These are phyloP conservation scores for Penicillium psychrosexuale DNA, from an alignment of 2,329 filamentous ascomycete genomes.

Conservation along the genomic window DNA sequence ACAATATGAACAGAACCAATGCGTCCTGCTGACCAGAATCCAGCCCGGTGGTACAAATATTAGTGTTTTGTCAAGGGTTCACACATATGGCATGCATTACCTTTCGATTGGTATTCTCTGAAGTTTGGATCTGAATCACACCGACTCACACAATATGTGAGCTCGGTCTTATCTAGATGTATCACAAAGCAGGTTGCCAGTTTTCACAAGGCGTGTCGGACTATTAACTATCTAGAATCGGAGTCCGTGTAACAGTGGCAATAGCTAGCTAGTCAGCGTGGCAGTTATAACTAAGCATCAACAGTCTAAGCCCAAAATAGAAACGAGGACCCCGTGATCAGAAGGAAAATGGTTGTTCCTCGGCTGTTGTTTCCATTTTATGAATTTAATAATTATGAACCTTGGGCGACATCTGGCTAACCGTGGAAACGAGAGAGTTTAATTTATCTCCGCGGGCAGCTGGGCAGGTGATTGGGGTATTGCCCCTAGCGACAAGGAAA, in stretches of 20 bases:
- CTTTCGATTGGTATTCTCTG: background rate
- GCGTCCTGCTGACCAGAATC: background rate
- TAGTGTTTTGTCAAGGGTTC: background rate
- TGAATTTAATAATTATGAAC: background rate
- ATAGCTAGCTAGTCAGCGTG: background rate
- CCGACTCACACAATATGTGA: background rate
- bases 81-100: background rate
- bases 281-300: background rate
- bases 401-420: background rate
- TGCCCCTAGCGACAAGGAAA: conserved; percentile 17
- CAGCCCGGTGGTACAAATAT: background rate
- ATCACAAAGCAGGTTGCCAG: background rate
- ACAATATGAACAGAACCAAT: background rate
- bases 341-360: background rate
- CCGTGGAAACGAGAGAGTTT: background rate
- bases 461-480: background rate
- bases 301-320: background rate
- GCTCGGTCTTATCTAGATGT: background rate
- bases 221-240: background rate
- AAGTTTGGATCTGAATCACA: background rate
- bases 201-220: background rate
- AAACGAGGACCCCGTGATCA: background rate
- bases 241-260: background rate
- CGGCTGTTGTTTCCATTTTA: background rate
- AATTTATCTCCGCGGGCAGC: background rate